Percentiles rank a stretch among this genome's conserved stretches.
phyloP scores from a whole-genome alignment of 2,329 filamentous ascomycete genomes.

The Zymoseptoria pseudotritici region DNA sequence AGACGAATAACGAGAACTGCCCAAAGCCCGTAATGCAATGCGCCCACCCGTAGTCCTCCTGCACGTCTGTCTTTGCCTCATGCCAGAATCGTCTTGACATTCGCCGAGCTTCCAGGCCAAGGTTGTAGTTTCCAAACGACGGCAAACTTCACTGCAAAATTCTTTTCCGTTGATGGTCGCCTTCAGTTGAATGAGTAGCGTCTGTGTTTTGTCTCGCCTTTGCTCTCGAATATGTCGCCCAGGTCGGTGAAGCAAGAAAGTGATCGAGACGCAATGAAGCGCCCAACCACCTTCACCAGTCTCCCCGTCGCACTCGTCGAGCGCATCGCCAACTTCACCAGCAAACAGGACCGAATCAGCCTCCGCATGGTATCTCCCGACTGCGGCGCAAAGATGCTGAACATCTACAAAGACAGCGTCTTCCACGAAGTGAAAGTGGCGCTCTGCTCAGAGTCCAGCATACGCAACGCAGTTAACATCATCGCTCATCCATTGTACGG shows the following conservation, averaged over 20 bases:
- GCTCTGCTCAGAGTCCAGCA: not conserved
- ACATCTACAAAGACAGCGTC: not conserved
- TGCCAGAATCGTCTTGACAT: too few species aligned
- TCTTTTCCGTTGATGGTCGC: too few species aligned
- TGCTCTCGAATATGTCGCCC: too few species aligned
- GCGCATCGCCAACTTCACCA: not conserved
- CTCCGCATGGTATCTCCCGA: not conserved
- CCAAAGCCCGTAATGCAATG: too few species aligned
- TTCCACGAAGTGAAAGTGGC: not conserved
- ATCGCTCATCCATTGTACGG: not conserved
- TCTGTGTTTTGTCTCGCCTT: too few species aligned
- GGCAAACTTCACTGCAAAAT: too few species aligned
- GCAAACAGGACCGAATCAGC: not conserved
- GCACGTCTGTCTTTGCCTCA: too few species aligned
- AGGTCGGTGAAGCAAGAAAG: not conserved
- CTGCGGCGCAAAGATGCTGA: not conserved
- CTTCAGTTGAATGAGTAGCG: too few species aligned
- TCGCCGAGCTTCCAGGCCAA: too few species aligned
- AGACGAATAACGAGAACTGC: too few species aligned
- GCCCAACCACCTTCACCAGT: not conserved
- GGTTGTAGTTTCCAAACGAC: too few species aligned
- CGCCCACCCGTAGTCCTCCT: too few species aligned
- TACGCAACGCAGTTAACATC: not conserved
- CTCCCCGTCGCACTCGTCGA: not conserved
- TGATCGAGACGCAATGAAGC: not conserved